Percentiles rank a stretch among this genome's conserved stretches.
Evolutionary conservation across 148 eudicot genomes (phyloP).

Genomic region (Chenopodium album): DNA sequence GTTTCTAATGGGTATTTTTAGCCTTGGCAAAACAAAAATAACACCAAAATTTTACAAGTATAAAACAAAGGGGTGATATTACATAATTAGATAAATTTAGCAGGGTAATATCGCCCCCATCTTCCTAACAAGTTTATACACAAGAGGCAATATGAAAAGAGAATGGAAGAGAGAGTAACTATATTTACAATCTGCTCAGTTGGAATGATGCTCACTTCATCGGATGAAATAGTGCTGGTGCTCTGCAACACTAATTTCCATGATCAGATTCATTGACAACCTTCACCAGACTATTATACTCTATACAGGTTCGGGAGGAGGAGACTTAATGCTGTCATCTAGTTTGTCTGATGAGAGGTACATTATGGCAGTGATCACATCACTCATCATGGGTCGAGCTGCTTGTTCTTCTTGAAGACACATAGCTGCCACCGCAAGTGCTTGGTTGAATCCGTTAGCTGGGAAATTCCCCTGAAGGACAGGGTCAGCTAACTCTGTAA

Average conservation of each 20-base stretch:
- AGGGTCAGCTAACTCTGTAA: slow-evolving; percentile 56
- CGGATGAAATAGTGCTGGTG: background rate
- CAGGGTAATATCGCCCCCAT: too few species aligned
- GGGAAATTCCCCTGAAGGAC: slow-evolving; percentile 46
- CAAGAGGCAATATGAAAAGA: background rate
- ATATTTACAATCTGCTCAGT: background rate
- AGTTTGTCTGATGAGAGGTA: slow-evolving; percentile 6
- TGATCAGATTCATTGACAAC: background rate
- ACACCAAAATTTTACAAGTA: too few species aligned
- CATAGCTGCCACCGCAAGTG: slow-evolving; percentile 63
- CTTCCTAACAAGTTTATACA: background rate
- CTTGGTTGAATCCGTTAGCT: slow-evolving; percentile 50
- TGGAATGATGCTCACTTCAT: background rate
- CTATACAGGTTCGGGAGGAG: background rate
- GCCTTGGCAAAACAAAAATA: too few species aligned
- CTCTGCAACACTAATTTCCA: background rate
- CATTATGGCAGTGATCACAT: slow-evolving; percentile 10
- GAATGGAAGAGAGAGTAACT: background rate
- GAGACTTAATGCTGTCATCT: background rate
- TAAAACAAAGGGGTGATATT: too few species aligned
- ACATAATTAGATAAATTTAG: too few species aligned
- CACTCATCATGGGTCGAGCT: slow-evolving; percentile 54
- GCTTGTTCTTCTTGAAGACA: slow-evolving; percentile 63
- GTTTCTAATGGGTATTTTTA: too few species aligned
- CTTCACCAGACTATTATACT: background rate